Conservation (phyloP, 306 rosid species). For the Nissolia schottii region DNA sequence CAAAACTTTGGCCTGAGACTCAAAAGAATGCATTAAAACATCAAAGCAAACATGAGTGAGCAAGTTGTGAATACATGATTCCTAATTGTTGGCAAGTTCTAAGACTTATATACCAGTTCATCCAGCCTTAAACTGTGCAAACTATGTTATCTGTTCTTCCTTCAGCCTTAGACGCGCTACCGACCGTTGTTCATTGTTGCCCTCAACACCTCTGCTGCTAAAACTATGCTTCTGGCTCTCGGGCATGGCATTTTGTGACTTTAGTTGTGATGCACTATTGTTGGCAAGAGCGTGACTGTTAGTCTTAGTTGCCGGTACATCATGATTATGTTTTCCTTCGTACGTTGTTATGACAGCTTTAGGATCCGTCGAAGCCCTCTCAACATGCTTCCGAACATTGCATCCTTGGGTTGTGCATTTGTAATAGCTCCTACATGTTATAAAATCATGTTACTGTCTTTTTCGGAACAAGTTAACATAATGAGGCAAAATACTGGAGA, state of each 20-base stretch:
- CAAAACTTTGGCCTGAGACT: constrained; percentile 33
- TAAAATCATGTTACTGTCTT: not conserved
- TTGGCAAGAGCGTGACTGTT: constrained; percentile 53
- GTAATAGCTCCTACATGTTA: constrained; percentile 62
- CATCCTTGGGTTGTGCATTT: constrained; percentile 66
- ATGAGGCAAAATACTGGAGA: too few species aligned
- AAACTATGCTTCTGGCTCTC: constrained; percentile 25
- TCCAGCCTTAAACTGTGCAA: constrained; percentile 2
- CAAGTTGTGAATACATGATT: not conserved
- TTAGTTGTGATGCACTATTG: constrained; percentile 30
- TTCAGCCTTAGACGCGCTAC: constrained; percentile 45
- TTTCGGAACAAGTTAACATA: too few species aligned
- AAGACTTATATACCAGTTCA: not conserved
- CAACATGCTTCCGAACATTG: constrained; percentile 69
- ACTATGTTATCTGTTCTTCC: constrained; percentile 57
- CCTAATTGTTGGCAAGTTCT: not conserved
- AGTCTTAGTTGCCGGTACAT: constrained; percentile 58
- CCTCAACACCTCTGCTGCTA: constrained; percentile 24
- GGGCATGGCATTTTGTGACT: constrained; percentile 26
- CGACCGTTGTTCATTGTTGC: constrained; percentile 39
- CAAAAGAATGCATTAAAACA: constrained; percentile 4
- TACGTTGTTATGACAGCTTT: constrained; percentile 78
- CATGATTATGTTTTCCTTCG: constrained; percentile 74
- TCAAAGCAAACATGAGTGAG: not conserved
- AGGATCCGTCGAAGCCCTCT: too few species aligned